Percentiles rank a stretch among this genome's conserved stretches.
Evolutionary conservation across 2,329 filamentous ascomycete genomes (phyloP).

Genomic region (Knufia petricola): DNA sequence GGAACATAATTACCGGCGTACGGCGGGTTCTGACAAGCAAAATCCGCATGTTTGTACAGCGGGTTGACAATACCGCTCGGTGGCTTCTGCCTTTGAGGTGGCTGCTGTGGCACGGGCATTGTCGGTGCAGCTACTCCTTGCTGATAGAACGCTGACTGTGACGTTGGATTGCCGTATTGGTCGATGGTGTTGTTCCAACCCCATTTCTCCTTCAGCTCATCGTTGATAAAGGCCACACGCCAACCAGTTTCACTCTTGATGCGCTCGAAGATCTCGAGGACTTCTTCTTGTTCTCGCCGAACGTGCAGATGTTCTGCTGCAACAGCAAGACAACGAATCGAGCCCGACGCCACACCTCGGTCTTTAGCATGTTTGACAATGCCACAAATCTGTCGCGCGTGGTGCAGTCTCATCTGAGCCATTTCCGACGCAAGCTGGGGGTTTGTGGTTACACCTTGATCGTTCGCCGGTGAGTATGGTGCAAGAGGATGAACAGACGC

Average conservation of each 20-base stretch:
- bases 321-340: constrained; percentile 67
- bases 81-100: constrained; percentile 27
- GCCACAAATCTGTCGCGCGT: constrained; percentile 79
- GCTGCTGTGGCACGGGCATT: constrained; percentile 20
- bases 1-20: constrained; percentile 74
- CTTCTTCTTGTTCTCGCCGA: constrained; percentile 67
- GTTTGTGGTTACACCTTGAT: constrained; percentile 37
- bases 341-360: constrained; percentile 65
- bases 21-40: constrained; percentile 66
- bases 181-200: constrained; percentile 50
- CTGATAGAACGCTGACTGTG: constrained; percentile 23
- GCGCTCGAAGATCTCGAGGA: constrained; percentile 63
- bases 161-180: constrained; percentile 24
- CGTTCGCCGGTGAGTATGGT: neutral
- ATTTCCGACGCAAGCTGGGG: constrained; percentile 55
- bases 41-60: constrained; percentile 61
- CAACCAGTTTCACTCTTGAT: constrained; percentile 71
- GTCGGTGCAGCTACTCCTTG: constrained; percentile 12
- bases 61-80: constrained; percentile 55
- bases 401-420: constrained; percentile 58
- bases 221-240: constrained; percentile 62
- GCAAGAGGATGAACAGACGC: constrained; percentile 61
- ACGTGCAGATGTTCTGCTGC: constrained; percentile 63
- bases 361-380: constrained; percentile 81
- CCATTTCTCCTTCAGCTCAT: constrained; percentile 67